Conservation (phyloP, 371 early-diverging fungal species). For the Apophysomyces variabilis region DNA sequence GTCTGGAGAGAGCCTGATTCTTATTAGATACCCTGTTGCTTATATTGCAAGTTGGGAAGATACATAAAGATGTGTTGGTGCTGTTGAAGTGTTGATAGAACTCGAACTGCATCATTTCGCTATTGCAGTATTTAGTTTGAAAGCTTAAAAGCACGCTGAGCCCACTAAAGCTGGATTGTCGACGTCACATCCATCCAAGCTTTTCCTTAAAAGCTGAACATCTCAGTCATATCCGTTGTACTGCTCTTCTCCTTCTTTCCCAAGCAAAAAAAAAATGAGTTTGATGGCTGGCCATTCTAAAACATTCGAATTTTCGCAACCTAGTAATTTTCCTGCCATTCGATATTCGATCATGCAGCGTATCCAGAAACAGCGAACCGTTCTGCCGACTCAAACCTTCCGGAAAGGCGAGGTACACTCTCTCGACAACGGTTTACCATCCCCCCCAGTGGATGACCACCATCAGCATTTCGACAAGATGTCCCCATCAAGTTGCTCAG, state of each 20-base stretch:
- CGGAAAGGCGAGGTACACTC: constrained; percentile 15
- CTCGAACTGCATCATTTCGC: too few species aligned
- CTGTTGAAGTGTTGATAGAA: too few species aligned
- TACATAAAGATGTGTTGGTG: too few species aligned
- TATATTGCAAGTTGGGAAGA: too few species aligned
- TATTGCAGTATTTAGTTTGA: too few species aligned
- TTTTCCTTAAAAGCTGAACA: too few species aligned
- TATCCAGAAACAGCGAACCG: constrained; percentile 35
- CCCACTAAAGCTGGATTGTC: too few species aligned
- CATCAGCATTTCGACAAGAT: constrained; percentile 13
- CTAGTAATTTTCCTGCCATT: constrained; percentile 40
- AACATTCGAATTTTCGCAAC: constrained; percentile 39
- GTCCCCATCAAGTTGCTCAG: constrained; percentile 21
- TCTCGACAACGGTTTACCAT: constrained; percentile 45
- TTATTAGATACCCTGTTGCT: too few species aligned
- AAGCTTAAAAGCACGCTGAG: too few species aligned
- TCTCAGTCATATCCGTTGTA: too few species aligned
- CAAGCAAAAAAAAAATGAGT: neutral
- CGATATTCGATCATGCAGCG: constrained; percentile 38
- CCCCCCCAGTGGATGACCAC: constrained; percentile 40
- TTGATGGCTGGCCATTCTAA: constrained; percentile 1
- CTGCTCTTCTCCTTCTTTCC: neutral
- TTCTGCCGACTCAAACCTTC: constrained; percentile 11
- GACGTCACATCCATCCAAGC: too few species aligned
- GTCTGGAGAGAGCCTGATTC: too few species aligned